Percentiles rank a stretch among this genome's conserved stretches.
These are phyloP conservation scores for Myriangium duriaei DNA, from an alignment of 2,329 filamentous ascomycete species.

Conservation along the genomic window DNA sequence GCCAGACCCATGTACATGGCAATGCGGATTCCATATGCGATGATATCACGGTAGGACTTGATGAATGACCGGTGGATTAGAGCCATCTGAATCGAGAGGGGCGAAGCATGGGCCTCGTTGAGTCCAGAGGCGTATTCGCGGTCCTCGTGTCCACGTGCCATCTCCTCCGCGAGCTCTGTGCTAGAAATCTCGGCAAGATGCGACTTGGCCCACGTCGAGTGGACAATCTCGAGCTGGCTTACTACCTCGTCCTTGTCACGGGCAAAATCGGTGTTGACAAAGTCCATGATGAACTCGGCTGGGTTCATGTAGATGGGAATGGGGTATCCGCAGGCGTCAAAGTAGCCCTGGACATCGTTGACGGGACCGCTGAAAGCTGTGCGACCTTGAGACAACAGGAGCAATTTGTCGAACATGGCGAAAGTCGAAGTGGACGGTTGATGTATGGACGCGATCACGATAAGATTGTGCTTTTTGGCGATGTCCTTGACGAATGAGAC, in stretches of 20 bases:
- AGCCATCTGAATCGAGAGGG: conserved; percentile 43
- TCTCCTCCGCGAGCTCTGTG: conserved; percentile 22
- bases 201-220: conserved; percentile 44
- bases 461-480: conserved; percentile 54
- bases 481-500: conserved; percentile 58
- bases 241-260: conserved; percentile 35
- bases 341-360: conserved; percentile 47
- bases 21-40: conserved; percentile 71
- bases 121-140: conserved; percentile 19
- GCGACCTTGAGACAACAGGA: conserved; percentile 58
- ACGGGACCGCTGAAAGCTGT: conserved; percentile 63
- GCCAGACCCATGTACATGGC: conserved; percentile 73
- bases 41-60: conserved; percentile 72
- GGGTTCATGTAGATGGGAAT: conserved; percentile 64
- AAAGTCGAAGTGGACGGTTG: conserved; percentile 74
- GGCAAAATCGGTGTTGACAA: conserved; percentile 66
- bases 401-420: conserved; percentile 65
- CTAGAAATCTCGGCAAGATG: conserved; percentile 25
- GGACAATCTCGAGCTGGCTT: conserved; percentile 41
- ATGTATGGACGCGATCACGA: conserved; percentile 73
- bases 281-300: conserved; percentile 66
- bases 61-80: conserved; percentile 69
- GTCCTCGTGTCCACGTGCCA: conserved; percentile 23
- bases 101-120: conserved; percentile 29
- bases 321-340: conserved; percentile 45